Conservation (phyloP, 2,329 filamentous ascomycete species). For the Alternaria rosae region DNA sequence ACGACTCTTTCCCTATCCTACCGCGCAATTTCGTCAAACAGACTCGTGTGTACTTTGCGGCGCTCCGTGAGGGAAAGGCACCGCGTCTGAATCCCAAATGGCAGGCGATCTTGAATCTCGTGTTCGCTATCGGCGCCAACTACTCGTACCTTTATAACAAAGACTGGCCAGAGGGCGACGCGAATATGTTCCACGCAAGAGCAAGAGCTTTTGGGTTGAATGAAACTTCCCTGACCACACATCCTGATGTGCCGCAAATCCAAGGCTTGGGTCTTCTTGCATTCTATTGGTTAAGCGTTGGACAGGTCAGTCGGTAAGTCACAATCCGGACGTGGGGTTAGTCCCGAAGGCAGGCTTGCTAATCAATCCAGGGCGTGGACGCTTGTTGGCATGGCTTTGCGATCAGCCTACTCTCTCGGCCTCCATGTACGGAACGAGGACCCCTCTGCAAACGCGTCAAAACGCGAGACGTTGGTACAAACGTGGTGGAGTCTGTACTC, state of each 20-base stretch:
- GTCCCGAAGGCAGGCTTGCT: constrained; percentile 1
- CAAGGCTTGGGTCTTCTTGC: constrained; percentile 50
- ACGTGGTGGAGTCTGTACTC: constrained; percentile 54
- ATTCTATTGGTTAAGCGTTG: constrained; percentile 51
- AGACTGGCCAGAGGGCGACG: constrained; percentile 40
- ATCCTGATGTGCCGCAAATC: constrained; percentile 50
- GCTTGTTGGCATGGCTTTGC: constrained; percentile 48
- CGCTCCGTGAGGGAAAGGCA: constrained; percentile 26
- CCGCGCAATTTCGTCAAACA: constrained; percentile 43
- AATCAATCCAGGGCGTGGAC: constrained; percentile 47
- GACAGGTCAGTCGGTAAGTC: constrained; percentile 53
- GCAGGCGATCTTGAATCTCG: constrained; percentile 52
- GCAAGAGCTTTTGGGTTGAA: constrained; percentile 46
- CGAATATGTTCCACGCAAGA: constrained; percentile 50
- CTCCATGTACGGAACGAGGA: constrained; percentile 51
- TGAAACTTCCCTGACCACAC: constrained; percentile 35
- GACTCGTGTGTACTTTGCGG: constrained; percentile 43
- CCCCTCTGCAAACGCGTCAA: constrained; percentile 33
- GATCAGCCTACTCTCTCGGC: constrained; percentile 47
- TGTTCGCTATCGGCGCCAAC: constrained; percentile 54
- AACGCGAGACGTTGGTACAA: constrained; percentile 48
- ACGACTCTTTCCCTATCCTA: constrained; percentile 51
- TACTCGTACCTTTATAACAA: constrained; percentile 46
- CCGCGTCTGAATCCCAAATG: constrained; percentile 38
- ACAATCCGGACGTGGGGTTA: not conserved